These are phyloP conservation scores for Polyplosphaeria fusca DNA, from an alignment of 495 filamentous ascomycete species.

Conservation along the genomic window DNA sequence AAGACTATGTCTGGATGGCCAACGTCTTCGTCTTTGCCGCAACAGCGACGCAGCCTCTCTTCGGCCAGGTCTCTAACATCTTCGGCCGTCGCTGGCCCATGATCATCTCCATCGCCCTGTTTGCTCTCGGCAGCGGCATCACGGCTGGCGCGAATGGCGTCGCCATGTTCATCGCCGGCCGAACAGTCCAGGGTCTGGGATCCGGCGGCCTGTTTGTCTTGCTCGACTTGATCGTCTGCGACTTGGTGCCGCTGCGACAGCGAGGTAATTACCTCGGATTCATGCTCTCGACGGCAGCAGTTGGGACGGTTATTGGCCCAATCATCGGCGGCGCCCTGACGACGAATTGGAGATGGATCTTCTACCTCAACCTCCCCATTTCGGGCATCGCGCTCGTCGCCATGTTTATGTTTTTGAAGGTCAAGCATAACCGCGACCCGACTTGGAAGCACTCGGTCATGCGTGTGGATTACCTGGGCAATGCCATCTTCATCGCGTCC, in stretches of 20 bases:
- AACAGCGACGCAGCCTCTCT: slow-evolving; percentile 18
- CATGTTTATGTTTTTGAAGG: slow-evolving; percentile 15
- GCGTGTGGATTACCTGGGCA: slow-evolving; percentile 23
- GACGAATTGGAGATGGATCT: slow-evolving; percentile 40
- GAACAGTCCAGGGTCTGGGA: slow-evolving; percentile 53
- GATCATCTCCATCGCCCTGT: slow-evolving; percentile 13
- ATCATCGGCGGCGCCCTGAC: slow-evolving; percentile 5
- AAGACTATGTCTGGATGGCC: slow-evolving; percentile 46
- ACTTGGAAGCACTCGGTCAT: slow-evolving; percentile 6
- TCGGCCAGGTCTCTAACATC: slow-evolving; percentile 21
- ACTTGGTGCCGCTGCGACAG: slow-evolving; percentile 53
- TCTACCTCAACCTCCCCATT: slow-evolving; percentile 33
- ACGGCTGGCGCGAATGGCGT: slow-evolving; percentile 6
- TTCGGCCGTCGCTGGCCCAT: slow-evolving; percentile 23
- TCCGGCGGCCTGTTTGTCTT: slow-evolving; percentile 63
- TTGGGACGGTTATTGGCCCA: slow-evolving; percentile 54
- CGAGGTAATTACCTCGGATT: slow-evolving; percentile 47
- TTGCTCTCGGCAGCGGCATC: slow-evolving; percentile 20
- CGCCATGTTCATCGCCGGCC: slow-evolving; percentile 27
- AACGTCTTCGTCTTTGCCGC: slow-evolving; percentile 44
- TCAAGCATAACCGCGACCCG: slow-evolving; percentile 17
- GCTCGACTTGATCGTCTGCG: slow-evolving; percentile 61
- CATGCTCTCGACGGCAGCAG: slow-evolving; percentile 40
- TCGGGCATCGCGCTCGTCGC: slow-evolving; percentile 3
- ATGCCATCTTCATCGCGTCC: slow-evolving; percentile 15